Conservation (phyloP, 805 yeast species). For the Candida hungchunana region DNA sequence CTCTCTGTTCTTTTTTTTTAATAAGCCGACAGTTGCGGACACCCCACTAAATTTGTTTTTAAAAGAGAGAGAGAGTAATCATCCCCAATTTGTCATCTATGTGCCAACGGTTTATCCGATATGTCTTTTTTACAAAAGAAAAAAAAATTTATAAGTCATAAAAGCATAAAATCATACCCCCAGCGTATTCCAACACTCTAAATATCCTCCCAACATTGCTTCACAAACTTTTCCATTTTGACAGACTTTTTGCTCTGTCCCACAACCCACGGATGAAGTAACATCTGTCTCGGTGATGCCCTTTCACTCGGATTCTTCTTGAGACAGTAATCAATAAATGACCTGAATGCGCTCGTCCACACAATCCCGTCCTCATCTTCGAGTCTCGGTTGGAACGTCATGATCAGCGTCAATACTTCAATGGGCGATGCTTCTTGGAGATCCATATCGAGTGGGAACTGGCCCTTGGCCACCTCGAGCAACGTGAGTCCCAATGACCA, state of each 20-base stretch:
- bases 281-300: conserved; percentile 92
- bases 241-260: conserved; percentile 72
- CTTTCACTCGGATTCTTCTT: conserved; percentile 75
- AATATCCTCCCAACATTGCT: conserved; percentile 34
- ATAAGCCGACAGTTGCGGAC: no score
- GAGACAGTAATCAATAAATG: conserved; percentile 74
- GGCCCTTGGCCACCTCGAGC: conserved; percentile 89
- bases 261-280: conserved; percentile 87
- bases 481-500: conserved; percentile 95
- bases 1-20: no score
- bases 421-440: conserved; percentile 64
- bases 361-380: conserved; percentile 70
- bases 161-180: no score
- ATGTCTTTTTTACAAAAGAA: no score
- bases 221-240: conserved; percentile 82
- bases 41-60: no score
- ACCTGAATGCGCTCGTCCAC: conserved; percentile 83
- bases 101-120: no score
- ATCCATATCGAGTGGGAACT: conserved; percentile 62
- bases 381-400: conserved; percentile 77
- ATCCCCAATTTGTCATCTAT: no score
- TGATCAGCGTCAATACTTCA: conserved; percentile 75
- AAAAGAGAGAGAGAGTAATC: no score
- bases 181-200: no score
- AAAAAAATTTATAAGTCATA: no score